phyloP scores from a whole-genome alignment of 768 basidiomycete genomes.

The Amanita pallidorosea region DNA sequence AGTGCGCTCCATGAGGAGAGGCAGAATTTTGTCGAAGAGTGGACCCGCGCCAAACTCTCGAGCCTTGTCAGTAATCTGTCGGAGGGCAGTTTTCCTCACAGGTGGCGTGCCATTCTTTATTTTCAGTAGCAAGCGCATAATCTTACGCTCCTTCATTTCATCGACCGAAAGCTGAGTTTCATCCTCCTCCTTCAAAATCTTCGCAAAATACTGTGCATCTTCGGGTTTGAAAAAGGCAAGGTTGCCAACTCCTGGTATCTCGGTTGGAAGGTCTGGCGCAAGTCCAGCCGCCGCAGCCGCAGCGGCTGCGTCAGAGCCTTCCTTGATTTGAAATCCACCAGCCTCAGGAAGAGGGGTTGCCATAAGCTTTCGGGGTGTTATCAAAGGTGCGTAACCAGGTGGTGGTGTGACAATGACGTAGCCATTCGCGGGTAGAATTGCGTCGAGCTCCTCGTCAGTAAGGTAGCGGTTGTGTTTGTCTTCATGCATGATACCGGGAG shows the following conservation, averaged over 20 bases:
- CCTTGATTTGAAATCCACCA: constrained; percentile 94
- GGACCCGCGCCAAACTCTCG: constrained; percentile 98
- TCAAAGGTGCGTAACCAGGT: constrained; percentile 79
- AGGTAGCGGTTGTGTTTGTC: constrained; percentile 97
- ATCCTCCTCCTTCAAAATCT: constrained; percentile 91
- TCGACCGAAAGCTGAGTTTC: constrained; percentile 89
- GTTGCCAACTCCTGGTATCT: constrained; percentile 95
- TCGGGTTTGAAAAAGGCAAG: constrained; percentile 98
- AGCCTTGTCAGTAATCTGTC: constrained; percentile 98
- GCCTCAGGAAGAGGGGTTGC: constrained; percentile 43
- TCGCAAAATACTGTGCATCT: constrained; percentile 96
- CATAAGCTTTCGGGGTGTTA: constrained; percentile 53
- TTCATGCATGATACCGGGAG: constrained; percentile 78
- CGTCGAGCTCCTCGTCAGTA: constrained; percentile 91
- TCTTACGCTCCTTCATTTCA: constrained; percentile 99
- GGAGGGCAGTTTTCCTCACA: constrained; percentile 92
- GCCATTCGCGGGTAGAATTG: constrained; percentile 75
- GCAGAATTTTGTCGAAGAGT: constrained; percentile 96
- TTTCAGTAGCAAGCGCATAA: constrained; percentile 94
- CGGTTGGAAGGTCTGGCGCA: constrained; percentile 88
- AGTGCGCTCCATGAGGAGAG: constrained; percentile 94
- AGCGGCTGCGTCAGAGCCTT: constrained; percentile 84
- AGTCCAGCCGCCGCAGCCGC: constrained; percentile 86
- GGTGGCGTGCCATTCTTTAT: constrained; percentile 99
- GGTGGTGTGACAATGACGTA: constrained; percentile 92